phyloP scores from a whole-genome alignment of 331 rosid genomes.

The Saraca asoca region DNA sequence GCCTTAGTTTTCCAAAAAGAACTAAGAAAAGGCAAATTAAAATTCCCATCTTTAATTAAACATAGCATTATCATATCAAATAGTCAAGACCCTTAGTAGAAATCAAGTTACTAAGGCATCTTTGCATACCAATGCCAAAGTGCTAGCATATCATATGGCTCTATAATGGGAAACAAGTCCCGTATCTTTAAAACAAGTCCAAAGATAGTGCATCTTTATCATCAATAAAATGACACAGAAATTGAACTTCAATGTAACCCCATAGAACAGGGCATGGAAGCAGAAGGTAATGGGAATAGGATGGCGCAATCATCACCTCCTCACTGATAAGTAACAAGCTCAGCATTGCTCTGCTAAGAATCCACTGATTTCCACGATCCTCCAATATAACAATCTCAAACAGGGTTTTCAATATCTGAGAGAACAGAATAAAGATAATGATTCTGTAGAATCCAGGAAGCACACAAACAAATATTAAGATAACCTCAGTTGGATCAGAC shows the following conservation, averaged over 20 bases:
- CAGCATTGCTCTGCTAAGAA: slow-evolving; percentile 90
- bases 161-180: background rate
- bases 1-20: too few relatives aligned
- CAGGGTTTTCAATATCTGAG: slow-evolving; percentile 78
- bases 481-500: slow-evolving; percentile 4
- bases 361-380: slow-evolving; percentile 90
- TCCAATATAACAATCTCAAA: slow-evolving; percentile 91
- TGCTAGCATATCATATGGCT: too few relatives aligned
- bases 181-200: background rate
- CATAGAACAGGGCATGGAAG: background rate
- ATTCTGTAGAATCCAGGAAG: background rate
- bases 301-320: slow-evolving; percentile 59
- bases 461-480: background rate
- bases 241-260: slow-evolving; percentile 3
- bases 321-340: slow-evolving; percentile 84
- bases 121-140: too few relatives aligned
- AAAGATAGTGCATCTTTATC: background rate
- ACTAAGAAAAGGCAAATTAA: too few relatives aligned
- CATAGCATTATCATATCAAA: too few relatives aligned
- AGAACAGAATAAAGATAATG: background rate
- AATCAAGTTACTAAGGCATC: too few relatives aligned
- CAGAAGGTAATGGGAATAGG: slow-evolving; percentile 8
- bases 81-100: too few relatives aligned
- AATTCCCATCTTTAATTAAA: too few relatives aligned
- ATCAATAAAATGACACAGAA: background rate